These are phyloP conservation scores for Hirsutella thompsonii DNA, from an alignment of 2,329 filamentous ascomycete genomes.

Conservation along the genomic window DNA sequence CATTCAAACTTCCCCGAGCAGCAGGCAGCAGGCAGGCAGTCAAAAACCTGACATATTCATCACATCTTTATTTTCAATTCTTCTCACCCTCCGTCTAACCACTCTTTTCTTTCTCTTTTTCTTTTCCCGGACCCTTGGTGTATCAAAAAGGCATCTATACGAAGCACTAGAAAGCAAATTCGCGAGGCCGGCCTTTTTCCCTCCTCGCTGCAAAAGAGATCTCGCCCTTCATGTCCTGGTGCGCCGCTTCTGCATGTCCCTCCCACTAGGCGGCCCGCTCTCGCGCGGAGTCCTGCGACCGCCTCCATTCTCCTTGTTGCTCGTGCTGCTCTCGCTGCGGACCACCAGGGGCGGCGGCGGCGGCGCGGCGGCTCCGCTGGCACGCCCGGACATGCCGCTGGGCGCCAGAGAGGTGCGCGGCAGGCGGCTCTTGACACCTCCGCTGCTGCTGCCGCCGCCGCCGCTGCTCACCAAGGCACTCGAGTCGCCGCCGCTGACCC, in stretches of 20 bases:
- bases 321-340: constrained; percentile 23
- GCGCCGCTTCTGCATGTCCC: background rate
- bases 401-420: constrained; percentile 23
- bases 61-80: no score
- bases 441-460: constrained; percentile 7
- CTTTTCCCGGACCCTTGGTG: no score
- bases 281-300: background rate
- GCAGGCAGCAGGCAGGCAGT: background rate
- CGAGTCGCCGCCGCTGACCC: constrained; percentile 29
- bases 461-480: no score
- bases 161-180: no score
- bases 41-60: background rate
- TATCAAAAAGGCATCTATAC: no score
- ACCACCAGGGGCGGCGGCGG: constrained; percentile 16
- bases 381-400: constrained; percentile 10
- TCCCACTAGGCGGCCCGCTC: background rate
- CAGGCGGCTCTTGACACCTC: constrained; percentile 22
- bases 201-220: no score
- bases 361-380: constrained; percentile 9
- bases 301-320: constrained; percentile 26
- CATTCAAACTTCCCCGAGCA: background rate
- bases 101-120: no score
- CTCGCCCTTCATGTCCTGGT: background rate
- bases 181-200: no score
- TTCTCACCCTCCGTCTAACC: no score